Evolutionary conservation across 805 yeast species (phyloP), one percentile per base, ranked within the genome.

Genomic region (Metschnikowia baotianmanensis): DNA sequence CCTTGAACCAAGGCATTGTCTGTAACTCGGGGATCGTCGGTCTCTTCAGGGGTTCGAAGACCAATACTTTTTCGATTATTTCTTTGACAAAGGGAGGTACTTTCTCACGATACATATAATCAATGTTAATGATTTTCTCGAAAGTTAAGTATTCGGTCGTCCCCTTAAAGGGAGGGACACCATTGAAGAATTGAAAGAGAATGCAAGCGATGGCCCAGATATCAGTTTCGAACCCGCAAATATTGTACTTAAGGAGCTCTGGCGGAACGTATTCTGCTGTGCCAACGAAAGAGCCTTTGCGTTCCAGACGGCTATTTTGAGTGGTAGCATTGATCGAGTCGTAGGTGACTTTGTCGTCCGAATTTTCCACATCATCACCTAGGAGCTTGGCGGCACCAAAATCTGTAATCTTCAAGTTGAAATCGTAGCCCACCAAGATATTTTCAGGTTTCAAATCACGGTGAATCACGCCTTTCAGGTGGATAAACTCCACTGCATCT

Each of bases 211-310:
- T 61, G 1, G 97, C 96, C 97, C 97, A 89, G n/a, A 86, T 63
- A 59, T 89, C 97, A 23, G 91, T 75, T 47, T 83, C 83, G 56
- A 79, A 85, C 15, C 95, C 93, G 57, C 96, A 87, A 26, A 76
- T 71, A 59, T 91, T 93, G 53, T 77, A 73, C 35, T 81, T 76
- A 35, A 93, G 68, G 29, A 93, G 67, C 60, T 93, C 99, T 0
- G 98, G 99, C 0, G 96, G 83, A 2, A 93, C 96, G 57, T 90
- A 90, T 58, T 90, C 97, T 0, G 98, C 98, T 1, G 99, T 91
- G 0, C 99, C 99, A 3, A 91, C 98, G 68, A 91, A 93, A 0
- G 97, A 89, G 17, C 69, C 73, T 41, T 61, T 61, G n/a, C 70
- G 46, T 15, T 47, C 52, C 27, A 30, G 21, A 11, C 35, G 36